These are phyloP conservation scores for Cenchrus americanus DNA, from an alignment of 176 grass and related monocot species.

Conservation along the genomic window DNA sequence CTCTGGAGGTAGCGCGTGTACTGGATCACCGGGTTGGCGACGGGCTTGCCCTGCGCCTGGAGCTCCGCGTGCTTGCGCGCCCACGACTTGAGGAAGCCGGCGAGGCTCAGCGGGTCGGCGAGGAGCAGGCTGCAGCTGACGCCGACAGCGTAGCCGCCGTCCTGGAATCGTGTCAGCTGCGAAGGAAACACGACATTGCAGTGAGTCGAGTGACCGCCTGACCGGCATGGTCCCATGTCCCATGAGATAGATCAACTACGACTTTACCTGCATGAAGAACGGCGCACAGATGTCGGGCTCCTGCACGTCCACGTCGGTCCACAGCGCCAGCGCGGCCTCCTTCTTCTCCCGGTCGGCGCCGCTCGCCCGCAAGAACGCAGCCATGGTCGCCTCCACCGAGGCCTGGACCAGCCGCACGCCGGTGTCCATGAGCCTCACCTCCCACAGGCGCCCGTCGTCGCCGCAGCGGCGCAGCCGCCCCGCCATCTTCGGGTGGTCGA, in stretches of 20 bases:
- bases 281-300: constrained; percentile 66
- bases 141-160: constrained; percentile 64
- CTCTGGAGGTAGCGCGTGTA: constrained; percentile 64
- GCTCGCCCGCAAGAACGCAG: constrained; percentile 44
- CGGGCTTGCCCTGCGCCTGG: constrained; percentile 33
- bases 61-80: constrained; percentile 53
- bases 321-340: constrained; percentile 57
- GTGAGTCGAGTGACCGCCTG: background rate
- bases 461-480: constrained; percentile 62
- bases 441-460: constrained; percentile 50
- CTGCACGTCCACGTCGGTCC: constrained; percentile 50
- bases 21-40: constrained; percentile 46
- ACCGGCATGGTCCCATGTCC: background rate
- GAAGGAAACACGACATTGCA: background rate
- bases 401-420: constrained; percentile 74
- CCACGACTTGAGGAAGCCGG: constrained; percentile 68
- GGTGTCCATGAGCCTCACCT: constrained; percentile 72
- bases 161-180: constrained; percentile 72
- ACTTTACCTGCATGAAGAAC: constrained; percentile 63
- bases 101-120: constrained; percentile 57
- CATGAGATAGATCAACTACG: background rate
- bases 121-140: constrained; percentile 66
- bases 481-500: constrained; percentile 63
- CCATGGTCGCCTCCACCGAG: constrained; percentile 52
- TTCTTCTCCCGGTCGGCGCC: constrained; percentile 30